Evolutionary conservation across 345 rosid genomes (phyloP), one percentile per base, ranked within the genome.

Genomic region (Dovyalis caffra): DNA sequence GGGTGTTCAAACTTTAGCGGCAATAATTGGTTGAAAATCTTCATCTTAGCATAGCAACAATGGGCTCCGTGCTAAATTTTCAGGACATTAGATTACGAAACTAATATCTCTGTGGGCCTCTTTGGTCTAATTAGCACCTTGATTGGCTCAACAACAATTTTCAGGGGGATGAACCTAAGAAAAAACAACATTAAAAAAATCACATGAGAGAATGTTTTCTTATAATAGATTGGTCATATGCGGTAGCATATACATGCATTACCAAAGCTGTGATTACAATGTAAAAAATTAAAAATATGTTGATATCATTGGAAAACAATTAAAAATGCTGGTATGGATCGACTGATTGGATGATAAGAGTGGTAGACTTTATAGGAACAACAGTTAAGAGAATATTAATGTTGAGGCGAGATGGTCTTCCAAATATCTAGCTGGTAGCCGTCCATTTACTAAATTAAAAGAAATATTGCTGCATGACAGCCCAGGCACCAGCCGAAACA

Each of bases 91-190:
- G 40, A 3, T 28, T 64, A n/a, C 25, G 28, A 64, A 34, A 34
- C 21, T 7, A 53, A 3, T n/a, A n/a, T 53, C 12, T 6, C 0
- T n/a, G 60, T n/a, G 28, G 60, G 28, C 38, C 23, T 26, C 33
- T 32, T 63, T 0, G 66, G n/a, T 16, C 14, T 11, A 20, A 33
- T 3, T 21, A 6, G 23, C 68, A 64, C 68, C 68, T 33, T 20
- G 40, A 31, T 34, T 64, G 68, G 4, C 56, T 40, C 47, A 14
- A 26, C 14, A 33, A 64, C 49, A 40, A 26, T 67, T 11, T 67
- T 25, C 68, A 26, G 31, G 70, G 70, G 70, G 34, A 26, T 67
- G 70, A 67, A 67, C 70, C 56, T n/a, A 15, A 26, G n/a, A 43
- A 23, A 38, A 16, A 35, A 14, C 29, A 40, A 14, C 45, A 40